Percentiles rank a stretch among this genome's conserved stretches.
phyloP scores from a whole-genome alignment of 805 yeast genomes.

The Nakazawaea wyomingensis region DNA sequence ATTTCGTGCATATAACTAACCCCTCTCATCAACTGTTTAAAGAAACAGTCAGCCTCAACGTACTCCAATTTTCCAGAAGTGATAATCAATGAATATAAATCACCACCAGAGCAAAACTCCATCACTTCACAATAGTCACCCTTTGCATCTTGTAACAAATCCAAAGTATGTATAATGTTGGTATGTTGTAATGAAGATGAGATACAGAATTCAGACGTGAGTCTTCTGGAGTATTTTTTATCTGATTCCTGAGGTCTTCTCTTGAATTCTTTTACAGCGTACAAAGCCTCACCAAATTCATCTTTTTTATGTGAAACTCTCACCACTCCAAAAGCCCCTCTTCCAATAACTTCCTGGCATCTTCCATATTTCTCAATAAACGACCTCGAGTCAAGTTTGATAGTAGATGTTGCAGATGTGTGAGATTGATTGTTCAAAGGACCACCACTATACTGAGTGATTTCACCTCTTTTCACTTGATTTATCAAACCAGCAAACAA shows the following conservation, averaged over 20 bases:
- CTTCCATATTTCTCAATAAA: constrained; percentile 88
- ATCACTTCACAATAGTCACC: constrained; percentile 81
- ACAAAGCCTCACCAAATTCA: constrained; percentile 43
- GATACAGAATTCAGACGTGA: constrained; percentile 80
- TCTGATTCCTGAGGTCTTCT: constrained; percentile 55
- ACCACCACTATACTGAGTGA: constrained; percentile 23
- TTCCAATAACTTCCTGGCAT: constrained; percentile 91
- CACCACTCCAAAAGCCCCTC: constrained; percentile 93
- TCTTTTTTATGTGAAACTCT: constrained; percentile 74
- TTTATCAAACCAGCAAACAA: constrained; percentile 61
- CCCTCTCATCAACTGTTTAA: constrained; percentile 79
- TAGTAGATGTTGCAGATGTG: constrained; percentile 13
- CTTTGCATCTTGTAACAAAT: constrained; percentile 73
- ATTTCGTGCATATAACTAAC: constrained; percentile 84
- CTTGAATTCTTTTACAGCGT: constrained; percentile 85
- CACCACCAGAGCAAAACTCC: constrained; percentile 85
- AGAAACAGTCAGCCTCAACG: constrained; percentile 85
- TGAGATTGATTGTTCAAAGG: constrained; percentile 11
- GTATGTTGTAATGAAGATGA: constrained; percentile 73
- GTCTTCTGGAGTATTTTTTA: constrained; percentile 62
- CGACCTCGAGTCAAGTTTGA: constrained; percentile 39
- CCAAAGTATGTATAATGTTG: constrained; percentile 73
- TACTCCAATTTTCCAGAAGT: constrained; percentile 76
- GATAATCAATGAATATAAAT: constrained; percentile 65
- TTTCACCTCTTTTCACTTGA: constrained; percentile 41